phyloP scores from a whole-genome alignment of 2,329 filamentous ascomycete species.

The Peltaster fructicola region DNA sequence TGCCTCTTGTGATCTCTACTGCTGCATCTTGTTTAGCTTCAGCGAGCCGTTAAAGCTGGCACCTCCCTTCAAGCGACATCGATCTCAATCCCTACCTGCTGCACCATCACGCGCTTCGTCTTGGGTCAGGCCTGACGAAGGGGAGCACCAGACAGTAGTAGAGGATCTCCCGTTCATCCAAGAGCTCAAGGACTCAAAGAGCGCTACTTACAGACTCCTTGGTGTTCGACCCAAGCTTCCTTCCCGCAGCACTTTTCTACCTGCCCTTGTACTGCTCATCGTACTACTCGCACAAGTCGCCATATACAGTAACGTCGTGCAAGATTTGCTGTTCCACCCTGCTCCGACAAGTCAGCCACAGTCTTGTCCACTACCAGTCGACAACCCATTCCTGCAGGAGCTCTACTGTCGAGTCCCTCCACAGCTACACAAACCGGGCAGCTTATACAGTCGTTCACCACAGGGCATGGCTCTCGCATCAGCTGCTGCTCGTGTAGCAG shows the following conservation, averaged over 20 bases:
- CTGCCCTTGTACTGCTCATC: slow-evolving; percentile 9
- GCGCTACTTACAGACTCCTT: slow-evolving; percentile 8
- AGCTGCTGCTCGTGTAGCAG: slow-evolving; percentile 64
- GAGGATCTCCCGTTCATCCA: slow-evolving; percentile 4
- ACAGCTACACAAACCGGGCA: slow-evolving; percentile 10
- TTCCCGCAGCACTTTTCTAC: slow-evolving; percentile 7
- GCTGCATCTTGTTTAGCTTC: too few relatives aligned
- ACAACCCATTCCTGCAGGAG: slow-evolving; percentile 19
- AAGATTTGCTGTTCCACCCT: slow-evolving; percentile 8
- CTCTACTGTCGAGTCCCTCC: slow-evolving; percentile 18
- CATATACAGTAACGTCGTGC: too few relatives aligned
- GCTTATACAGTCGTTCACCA: slow-evolving; percentile 13
- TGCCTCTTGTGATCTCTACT: too few relatives aligned
- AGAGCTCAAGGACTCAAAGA: slow-evolving; percentile 2
- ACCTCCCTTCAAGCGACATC: too few relatives aligned
- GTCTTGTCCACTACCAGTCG: slow-evolving; percentile 13
- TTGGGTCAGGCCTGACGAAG: neutral
- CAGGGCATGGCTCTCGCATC: slow-evolving; percentile 37
- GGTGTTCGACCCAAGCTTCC: slow-evolving; percentile 8
- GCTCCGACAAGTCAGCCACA: slow-evolving; percentile 8
- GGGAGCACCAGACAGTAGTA: neutral
- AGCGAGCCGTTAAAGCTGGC: too few relatives aligned
- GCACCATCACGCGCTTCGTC: slow-evolving; percentile 1
- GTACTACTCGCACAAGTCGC: slow-evolving; percentile 10
- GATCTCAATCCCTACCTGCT: slow-evolving; percentile 1